Percentiles rank a stretch among this genome's conserved stretches.
Conservation (phyloP, 169 alveolate species). For the Cystoisospora suis region DNA sequence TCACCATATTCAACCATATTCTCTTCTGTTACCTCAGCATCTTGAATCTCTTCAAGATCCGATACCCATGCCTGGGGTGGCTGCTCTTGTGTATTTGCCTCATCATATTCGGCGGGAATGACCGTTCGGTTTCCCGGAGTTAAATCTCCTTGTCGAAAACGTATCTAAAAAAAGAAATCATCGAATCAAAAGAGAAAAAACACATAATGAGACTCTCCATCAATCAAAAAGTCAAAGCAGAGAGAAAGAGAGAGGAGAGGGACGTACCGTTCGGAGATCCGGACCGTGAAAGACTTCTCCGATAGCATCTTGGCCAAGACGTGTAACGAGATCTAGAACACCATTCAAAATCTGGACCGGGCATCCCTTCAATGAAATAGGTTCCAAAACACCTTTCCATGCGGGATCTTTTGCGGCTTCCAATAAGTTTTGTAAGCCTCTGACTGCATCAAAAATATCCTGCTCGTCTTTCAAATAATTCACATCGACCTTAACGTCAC, state of each 20-base stretch:
- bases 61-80: no score
- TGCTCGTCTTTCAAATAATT: constrained; percentile 33
- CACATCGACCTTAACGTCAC: constrained; percentile 33
- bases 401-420: background rate
- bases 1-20: background rate
- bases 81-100: no score
- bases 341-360: constrained; percentile 54
- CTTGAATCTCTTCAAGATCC: background rate
- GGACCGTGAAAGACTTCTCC: constrained; percentile 31
- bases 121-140: constrained; percentile 8
- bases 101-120: background rate
- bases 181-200: background rate
- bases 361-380: constrained; percentile 38
- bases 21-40: background rate
- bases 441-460: constrained; percentile 32
- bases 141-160: background rate
- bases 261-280: background rate
- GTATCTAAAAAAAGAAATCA: background rate
- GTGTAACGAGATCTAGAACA: constrained; percentile 36
- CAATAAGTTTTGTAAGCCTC: constrained; percentile 28
- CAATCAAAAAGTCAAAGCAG: background rate
- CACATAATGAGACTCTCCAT: background rate
- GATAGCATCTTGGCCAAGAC: background rate
- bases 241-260: background rate
- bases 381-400: constrained; percentile 43